Evolutionary conservation across 164 flowering plant genomes (phyloP).

Genomic region (Sedum album): DNA sequence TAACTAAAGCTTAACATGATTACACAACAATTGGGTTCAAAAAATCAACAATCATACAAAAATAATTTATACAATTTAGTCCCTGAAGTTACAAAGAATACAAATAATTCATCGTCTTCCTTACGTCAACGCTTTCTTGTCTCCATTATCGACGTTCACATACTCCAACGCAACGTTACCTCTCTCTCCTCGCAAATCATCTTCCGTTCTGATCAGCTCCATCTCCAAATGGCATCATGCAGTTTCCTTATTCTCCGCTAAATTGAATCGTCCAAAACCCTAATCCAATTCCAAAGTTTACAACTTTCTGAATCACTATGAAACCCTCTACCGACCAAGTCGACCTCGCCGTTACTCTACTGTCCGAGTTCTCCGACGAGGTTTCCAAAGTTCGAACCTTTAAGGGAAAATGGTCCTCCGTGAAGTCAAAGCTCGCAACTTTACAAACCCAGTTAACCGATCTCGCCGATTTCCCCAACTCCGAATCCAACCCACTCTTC

Average conservation of each 20-base stretch:
- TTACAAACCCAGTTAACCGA: constrained; percentile 31
- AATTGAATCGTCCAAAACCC: background rate
- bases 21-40: background rate
- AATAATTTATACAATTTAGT: background rate
- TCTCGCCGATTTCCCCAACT: constrained; percentile 25
- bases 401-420: constrained; percentile 38
- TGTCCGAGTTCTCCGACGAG: constrained; percentile 8
- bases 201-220: background rate
- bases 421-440: constrained; percentile 31
- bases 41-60: background rate
- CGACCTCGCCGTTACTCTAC: background rate
- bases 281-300: background rate
- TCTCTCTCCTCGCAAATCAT: background rate
- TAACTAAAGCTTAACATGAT: too few species aligned
- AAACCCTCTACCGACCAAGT: background rate
- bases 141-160: background rate
- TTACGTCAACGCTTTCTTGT: constrained; percentile 6
- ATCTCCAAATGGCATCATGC: constrained; percentile 1
- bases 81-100: background rate
- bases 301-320: too few species aligned
- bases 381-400: constrained; percentile 21
- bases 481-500: constrained; percentile 31
- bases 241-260: too few species aligned
- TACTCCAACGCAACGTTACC: background rate
- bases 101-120: background rate